A percentile compares a stretch with the other conserved stretches of the same genome.
phyloP scores from a whole-genome alignment of 1,284 basidiomycete genomes.

The Gomphus bonarii region DNA sequence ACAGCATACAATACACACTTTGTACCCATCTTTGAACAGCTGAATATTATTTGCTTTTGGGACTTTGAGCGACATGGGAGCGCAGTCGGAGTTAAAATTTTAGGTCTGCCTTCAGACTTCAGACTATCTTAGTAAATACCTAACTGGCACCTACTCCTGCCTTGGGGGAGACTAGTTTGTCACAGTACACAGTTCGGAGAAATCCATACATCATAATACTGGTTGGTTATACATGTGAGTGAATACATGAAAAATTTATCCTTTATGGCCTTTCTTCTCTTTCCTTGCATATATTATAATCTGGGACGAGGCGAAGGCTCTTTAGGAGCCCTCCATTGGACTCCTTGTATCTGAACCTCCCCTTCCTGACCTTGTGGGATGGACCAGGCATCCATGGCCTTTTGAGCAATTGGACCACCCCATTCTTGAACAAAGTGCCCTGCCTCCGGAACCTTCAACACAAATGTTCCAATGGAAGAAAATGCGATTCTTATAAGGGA shows the following conservation, averaged over 20 bases:
- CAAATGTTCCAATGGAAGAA: neutral
- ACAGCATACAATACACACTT: slow-evolving; percentile 35
- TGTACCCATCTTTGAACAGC: slow-evolving; percentile 93
- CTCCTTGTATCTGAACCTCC: neutral
- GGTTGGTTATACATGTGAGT: too few relatives aligned
- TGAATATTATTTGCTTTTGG: slow-evolving; percentile 84
- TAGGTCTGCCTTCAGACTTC: too few relatives aligned
- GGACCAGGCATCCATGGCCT: slow-evolving; percentile 8
- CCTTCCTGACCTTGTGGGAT: slow-evolving; percentile 5
- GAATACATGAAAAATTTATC: too few relatives aligned
- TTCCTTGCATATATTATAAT: neutral
- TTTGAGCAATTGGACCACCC: slow-evolving; percentile 6
- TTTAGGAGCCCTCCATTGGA: slow-evolving; percentile 8
- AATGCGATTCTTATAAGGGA: neutral
- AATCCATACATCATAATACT: too few relatives aligned
- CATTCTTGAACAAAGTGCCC: slow-evolving; percentile 12
- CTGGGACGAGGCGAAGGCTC: neutral
- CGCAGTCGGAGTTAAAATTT: neutral
- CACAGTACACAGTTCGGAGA: too few relatives aligned
- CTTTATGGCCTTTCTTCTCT: too few relatives aligned
- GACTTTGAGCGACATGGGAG: slow-evolving; percentile 82
- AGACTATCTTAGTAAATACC: too few relatives aligned
- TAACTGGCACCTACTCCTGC: too few relatives aligned
- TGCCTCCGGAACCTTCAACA: slow-evolving; percentile 4
- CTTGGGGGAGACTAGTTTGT: too few relatives aligned